Percentiles rank a stretch among this genome's conserved stretches.
Evolutionary conservation across 441 rosid genomes (phyloP).

Genomic region (Eutrema salsugineum): DNA sequence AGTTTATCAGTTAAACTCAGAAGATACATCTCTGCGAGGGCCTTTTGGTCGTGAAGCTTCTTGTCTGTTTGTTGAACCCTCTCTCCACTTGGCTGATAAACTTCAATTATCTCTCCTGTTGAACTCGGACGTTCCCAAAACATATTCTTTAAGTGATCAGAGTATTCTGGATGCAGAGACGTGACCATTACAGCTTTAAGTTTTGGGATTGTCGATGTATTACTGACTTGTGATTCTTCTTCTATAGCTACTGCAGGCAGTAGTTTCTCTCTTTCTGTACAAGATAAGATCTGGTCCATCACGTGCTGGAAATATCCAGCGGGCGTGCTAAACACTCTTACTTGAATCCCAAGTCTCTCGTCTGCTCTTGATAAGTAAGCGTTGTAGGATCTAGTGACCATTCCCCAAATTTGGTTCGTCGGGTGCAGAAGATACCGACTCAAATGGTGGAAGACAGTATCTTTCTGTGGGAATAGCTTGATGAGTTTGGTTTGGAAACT

Average conservation of each 20-base stretch:
- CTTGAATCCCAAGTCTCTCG: conserved; percentile 61
- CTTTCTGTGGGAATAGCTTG: conserved; percentile 64
- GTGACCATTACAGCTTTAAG: conserved; percentile 51
- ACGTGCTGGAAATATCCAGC: conserved; percentile 44
- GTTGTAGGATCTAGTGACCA: conserved; percentile 49
- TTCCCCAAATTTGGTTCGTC: conserved; percentile 72
- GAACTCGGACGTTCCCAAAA: conserved; percentile 43
- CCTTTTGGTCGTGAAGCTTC: conserved; percentile 57
- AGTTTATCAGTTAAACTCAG: conserved; percentile 54
- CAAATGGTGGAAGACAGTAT: conserved; percentile 57
- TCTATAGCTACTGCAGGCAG: conserved; percentile 20
- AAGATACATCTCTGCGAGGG: conserved; percentile 65
- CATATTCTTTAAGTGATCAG: conserved; percentile 36
- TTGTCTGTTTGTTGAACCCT: conserved; percentile 49
- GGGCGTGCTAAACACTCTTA: conserved; percentile 45
- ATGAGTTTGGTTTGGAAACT: conserved; percentile 49
- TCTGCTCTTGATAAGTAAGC: conserved; percentile 61
- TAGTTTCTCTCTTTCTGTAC: conserved; percentile 18
- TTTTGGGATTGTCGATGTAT: conserved; percentile 13
- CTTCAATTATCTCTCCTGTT: conserved; percentile 48
- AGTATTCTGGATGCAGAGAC: conserved; percentile 55
- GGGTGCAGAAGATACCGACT: conserved; percentile 78
- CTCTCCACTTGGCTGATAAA: conserved; percentile 81
- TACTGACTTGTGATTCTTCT: conserved; percentile 6
- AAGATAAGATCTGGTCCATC: conserved; percentile 26